Evolutionary conservation across 306 rosid species (phyloP).

Genomic region (Vicia faba): DNA sequence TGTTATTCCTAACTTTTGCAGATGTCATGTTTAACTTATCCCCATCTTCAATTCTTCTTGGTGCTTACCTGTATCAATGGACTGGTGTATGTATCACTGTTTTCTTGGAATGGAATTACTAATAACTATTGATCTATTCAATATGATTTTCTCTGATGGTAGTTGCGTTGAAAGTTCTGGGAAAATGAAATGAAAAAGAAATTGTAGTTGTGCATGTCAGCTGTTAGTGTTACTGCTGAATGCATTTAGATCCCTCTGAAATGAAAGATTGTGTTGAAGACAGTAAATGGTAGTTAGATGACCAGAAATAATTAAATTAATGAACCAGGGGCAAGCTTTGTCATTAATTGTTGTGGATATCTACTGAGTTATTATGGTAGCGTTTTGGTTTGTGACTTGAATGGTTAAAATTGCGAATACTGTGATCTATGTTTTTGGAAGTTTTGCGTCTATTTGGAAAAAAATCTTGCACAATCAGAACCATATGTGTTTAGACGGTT

Average conservation of each 20-base stretch:
- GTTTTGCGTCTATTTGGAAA: conserved; percentile 3
- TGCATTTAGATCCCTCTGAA: conserved; percentile 27
- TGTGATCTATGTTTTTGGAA: conserved; percentile 11
- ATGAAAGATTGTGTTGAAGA: conserved; percentile 22
- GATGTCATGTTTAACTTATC: not conserved
- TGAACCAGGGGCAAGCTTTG: conserved; percentile 9
- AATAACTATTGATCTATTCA: conserved; percentile 17
- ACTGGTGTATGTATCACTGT: not conserved
- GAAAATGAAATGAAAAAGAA: conserved; percentile 9
- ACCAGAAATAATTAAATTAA: not conserved
- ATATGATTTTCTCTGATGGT: conserved; percentile 12
- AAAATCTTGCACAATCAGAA: not conserved
- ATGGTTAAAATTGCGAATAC: not conserved
- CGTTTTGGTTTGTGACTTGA: conserved; percentile 18
- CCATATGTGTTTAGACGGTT: not conserved
- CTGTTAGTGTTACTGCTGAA: not conserved
- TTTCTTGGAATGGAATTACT: conserved; percentile 26
- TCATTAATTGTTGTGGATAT: conserved; percentile 8
- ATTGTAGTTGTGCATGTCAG: conserved; percentile 30
- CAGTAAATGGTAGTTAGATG: conserved; percentile 24
- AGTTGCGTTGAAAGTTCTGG: not conserved
- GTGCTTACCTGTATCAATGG: not conserved
- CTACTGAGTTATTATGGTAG: not conserved
- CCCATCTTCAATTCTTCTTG: conserved; percentile 17
- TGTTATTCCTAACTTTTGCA: conserved; percentile 21